Evolutionary conservation across 192 early-diverging fungal genomes (phyloP).

Genomic region (Coemansia sp.): DNA sequence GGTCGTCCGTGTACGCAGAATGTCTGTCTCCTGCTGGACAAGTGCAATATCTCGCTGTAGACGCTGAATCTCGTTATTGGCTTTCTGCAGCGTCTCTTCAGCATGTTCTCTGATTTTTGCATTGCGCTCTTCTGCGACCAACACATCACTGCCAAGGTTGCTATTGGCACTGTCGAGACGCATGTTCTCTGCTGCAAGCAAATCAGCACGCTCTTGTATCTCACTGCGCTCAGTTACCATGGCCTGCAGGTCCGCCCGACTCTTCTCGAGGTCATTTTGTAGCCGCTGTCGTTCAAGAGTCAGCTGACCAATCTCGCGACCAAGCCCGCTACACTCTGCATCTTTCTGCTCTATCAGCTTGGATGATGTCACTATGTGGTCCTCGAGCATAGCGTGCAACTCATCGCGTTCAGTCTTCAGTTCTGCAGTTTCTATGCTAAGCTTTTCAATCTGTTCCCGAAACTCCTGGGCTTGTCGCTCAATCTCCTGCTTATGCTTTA

Average conservation of each 20-base stretch:
- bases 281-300: slow-evolving; percentile 35
- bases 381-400: slow-evolving; percentile 28
- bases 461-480: background rate
- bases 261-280: slow-evolving; percentile 18
- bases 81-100: slow-evolving; percentile 31
- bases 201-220: slow-evolving; percentile 11
- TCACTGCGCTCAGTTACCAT: slow-evolving; percentile 19
- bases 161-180: slow-evolving; percentile 19
- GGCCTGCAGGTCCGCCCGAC: background rate
- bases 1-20: slow-evolving; percentile 1
- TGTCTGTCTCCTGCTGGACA: slow-evolving; percentile 6
- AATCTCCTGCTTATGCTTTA: slow-evolving; percentile 11
- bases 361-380: slow-evolving; percentile 27
- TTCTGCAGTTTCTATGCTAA: slow-evolving; percentile 1
- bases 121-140: slow-evolving; percentile 42
- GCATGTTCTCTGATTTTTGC: slow-evolving; percentile 38
- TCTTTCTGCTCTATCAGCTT: slow-evolving; percentile 32
- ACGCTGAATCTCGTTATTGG: slow-evolving; percentile 35
- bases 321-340: slow-evolving; percentile 20
- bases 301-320: slow-evolving; percentile 30
- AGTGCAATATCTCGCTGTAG: slow-evolving; percentile 6
- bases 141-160: slow-evolving; percentile 28
- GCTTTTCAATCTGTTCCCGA: background rate
- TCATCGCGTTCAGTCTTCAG: slow-evolving; percentile 25
- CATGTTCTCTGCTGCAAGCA: slow-evolving; percentile 19